These are phyloP conservation scores for Pythium utonaiense DNA, from an alignment of 352 stramenopile species.

Conservation along the genomic window DNA sequence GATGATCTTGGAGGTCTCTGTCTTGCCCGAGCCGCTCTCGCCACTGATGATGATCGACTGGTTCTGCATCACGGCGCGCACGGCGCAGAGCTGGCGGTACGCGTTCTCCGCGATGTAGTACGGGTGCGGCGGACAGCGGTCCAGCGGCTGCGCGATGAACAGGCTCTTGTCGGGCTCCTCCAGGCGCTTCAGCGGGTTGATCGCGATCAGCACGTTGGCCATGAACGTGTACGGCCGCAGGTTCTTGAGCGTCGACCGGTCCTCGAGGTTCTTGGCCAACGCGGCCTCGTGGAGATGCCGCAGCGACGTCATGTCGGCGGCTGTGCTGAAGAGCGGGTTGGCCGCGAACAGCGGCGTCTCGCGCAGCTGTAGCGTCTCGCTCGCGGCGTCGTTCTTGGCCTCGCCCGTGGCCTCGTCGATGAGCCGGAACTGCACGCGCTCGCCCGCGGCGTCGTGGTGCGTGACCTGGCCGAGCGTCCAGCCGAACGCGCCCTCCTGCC, in stretches of 20 bases:
- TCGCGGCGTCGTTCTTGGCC: conserved; percentile 19
- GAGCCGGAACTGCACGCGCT: conserved; percentile 40
- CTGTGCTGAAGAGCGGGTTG: conserved; percentile 71
- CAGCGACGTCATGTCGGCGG: conserved; percentile 82
- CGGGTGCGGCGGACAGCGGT: conserved; percentile 70
- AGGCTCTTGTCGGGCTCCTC: conserved; percentile 69
- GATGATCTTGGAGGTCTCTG: conserved; percentile 94
- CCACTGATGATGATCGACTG: conserved; percentile 95
- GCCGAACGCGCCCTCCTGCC: conserved; percentile 53
- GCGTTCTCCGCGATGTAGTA: conserved; percentile 83
- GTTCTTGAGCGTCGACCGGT: conserved; percentile 68
- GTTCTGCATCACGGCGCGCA: conserved; percentile 84
- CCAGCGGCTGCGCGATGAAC: conserved; percentile 64
- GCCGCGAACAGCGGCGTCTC: conserved; percentile 55
- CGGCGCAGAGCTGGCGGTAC: conserved; percentile 78
- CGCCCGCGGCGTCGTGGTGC: conserved; percentile 35
- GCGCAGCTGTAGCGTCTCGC: conserved; percentile 38
- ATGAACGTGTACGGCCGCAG: conserved; percentile 86
- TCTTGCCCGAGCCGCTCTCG: conserved; percentile 93
- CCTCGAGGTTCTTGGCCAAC: conserved; percentile 85
- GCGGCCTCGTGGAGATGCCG: conserved; percentile 82
- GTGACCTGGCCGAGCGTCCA: conserved; percentile 71
- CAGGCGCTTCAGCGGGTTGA: conserved; percentile 78
- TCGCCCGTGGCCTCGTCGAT: conserved; percentile 72
- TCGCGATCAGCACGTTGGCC: conserved; percentile 82